Conservation (phyloP, 345 rosid genomes). For the Toxicodendron radicans region DNA sequence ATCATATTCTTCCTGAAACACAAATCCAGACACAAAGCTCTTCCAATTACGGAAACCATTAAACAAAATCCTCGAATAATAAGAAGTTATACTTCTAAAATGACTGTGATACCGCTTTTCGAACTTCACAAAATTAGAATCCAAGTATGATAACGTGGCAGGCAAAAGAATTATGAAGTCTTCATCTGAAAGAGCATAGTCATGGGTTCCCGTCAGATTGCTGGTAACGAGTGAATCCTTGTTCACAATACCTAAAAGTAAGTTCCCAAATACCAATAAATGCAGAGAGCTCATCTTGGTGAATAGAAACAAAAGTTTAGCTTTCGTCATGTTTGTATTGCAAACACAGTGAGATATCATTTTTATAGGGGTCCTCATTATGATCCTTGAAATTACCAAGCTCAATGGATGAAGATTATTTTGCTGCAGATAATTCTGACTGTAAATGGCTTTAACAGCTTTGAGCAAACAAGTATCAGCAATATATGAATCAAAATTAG, state of each 20-base stretch:
- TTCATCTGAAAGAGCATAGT: conserved; percentile 46
- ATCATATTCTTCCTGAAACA: conserved; percentile 63
- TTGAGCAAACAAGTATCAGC: conserved; percentile 69
- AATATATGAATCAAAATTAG: conserved; percentile 40
- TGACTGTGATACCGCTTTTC: conserved; percentile 41
- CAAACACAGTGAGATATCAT: conserved; percentile 60
- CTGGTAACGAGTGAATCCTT: conserved; percentile 20
- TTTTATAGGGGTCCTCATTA: conserved; percentile 56
- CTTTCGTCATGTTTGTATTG: conserved; percentile 48
- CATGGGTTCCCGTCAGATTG: conserved; percentile 21
- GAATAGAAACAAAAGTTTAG: conserved; percentile 62
- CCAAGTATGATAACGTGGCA: conserved; percentile 55
- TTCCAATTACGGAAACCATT: conserved; percentile 62
- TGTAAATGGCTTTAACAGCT: conserved; percentile 46
- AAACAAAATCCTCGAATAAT: conserved; percentile 55
- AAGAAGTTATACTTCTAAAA: conserved; percentile 44
- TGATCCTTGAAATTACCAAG: conserved; percentile 47
- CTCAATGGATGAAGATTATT: conserved; percentile 58
- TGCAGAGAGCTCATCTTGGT: conserved; percentile 74
- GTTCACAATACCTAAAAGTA: conserved; percentile 37
- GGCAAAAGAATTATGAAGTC: conserved; percentile 74
- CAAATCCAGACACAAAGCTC: conserved; percentile 50
- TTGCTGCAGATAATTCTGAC: conserved; percentile 34
- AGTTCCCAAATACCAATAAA: conserved; percentile 62
- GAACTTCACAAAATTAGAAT: conserved; percentile 41